Evolutionary conservation across 2,329 filamentous ascomycete species (phyloP).

Genomic region (Westerdykella sp.): DNA sequence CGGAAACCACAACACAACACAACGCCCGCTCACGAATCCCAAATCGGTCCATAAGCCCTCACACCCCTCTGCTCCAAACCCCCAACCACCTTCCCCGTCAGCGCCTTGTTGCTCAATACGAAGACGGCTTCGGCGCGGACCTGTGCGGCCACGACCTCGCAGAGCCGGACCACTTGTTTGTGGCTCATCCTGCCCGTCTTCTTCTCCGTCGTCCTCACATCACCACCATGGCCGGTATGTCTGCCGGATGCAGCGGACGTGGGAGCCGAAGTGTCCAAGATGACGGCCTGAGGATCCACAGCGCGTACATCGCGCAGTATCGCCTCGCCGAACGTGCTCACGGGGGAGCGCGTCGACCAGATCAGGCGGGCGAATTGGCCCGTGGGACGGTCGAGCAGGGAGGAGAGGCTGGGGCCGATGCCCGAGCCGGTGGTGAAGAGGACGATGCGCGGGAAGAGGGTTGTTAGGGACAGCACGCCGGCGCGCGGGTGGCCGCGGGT

Average conservation of each 20-base stretch:
- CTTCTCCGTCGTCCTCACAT: conserved; percentile 49
- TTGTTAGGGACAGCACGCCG: conserved; percentile 28
- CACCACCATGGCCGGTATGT: conserved; percentile 45
- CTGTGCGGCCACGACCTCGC: conserved; percentile 13
- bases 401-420: conserved; percentile 39
- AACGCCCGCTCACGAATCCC: conserved; percentile 51
- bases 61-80: conserved; percentile 61
- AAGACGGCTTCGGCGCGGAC: conserved; percentile 61
- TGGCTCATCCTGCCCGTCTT: conserved; percentile 3
- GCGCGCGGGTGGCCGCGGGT: conserved; percentile 24
- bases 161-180: too few species aligned
- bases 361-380: conserved; percentile 54
- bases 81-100: conserved; percentile 64
- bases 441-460: conserved; percentile 26
- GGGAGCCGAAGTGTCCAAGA: conserved; percentile 58
- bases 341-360: conserved; percentile 61
- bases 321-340: conserved; percentile 55
- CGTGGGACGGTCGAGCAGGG: conserved; percentile 48
- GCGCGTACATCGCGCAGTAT: conserved; percentile 52
- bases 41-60: conserved; percentile 67
- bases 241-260: conserved; percentile 49
- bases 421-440: conserved; percentile 33
- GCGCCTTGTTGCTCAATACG: conserved; percentile 62
- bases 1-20: too few species aligned
- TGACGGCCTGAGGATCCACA: conserved; percentile 57